Evolutionary conservation across 2,329 filamentous ascomycete species (phyloP), one percentile per base, ranked within the genome.

Genomic region (Pestalotiopsis sp.): DNA sequence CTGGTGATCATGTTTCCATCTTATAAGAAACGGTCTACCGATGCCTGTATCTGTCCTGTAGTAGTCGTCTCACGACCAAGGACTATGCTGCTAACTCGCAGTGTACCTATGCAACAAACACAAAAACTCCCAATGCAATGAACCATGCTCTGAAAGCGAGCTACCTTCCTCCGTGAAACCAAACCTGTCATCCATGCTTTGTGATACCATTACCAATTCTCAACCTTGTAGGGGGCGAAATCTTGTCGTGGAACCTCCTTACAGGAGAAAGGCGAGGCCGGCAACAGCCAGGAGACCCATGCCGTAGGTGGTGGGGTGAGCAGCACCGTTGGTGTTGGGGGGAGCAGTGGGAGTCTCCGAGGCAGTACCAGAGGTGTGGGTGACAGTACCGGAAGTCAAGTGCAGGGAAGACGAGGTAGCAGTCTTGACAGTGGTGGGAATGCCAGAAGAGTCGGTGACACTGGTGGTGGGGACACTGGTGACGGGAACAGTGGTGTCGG

Each of bases 1-100:
- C 41, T 23, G 64, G 20, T 66, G 64, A 57, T 45, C 25, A 66
- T 66, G 64, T 66, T 66, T 66, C 64, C 31, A 52, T 66, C 64
- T 25, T 56, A 65, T 66, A 52, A 66, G 49, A 66, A 66, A 66
- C 64, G 5, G 31, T 52, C 49, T 38, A 52, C 64, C 64, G 57
- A 38, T 39, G 64, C 64, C 49, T 58, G 27, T 52, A 39, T 23
- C 27, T 12, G 17, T 20, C n/a, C 31, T 52, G 41, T 25, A 25
- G 14, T 31, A 49, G 27, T 23, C 36, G 27, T 58, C 38, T n/a
- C 36, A 45, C 52, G 62, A 52, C 62, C 27, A n/a, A 27, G 13
- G 45, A 57, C 57, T 23, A 66, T 14, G 25, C 17, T 66, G 1
- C 31, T 27, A 3, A 14, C 20, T 23, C 38, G 13, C 36, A 45